Evolutionary conservation across 2,329 filamentous ascomycete genomes (phyloP), one percentile per base, ranked within the genome.

Genomic region (Diaporthe sp.): DNA sequence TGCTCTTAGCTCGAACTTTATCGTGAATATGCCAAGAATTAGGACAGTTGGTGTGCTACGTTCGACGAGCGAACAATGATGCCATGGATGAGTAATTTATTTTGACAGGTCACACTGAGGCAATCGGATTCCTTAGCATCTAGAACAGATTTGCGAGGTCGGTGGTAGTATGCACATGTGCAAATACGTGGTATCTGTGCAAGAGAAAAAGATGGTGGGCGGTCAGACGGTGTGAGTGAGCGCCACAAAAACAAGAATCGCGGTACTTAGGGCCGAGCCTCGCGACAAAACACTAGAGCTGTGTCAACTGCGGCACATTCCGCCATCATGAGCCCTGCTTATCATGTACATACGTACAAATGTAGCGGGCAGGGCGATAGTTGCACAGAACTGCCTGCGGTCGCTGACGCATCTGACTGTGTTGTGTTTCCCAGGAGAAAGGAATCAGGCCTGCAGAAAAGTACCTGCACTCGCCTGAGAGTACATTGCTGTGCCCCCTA

Each of bases 391-490:
- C 13, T 40, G 64, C n/a, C 47, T 68, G n/a, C 33, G 30, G n/a
- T 15, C n/a, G 45, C 47, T 71, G 40, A 42, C 54, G 2, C 28
- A 19, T 47, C 68, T 71, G 68, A 71, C 68, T 71, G 68, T 71
- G 35, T 13, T 71, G 67, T 50, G 19, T 13, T 38, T 25, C 55
- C 30, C 13, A 25, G 66, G 50, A 55, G 28, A 58, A 9, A 30
- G 55, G 35, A 35, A n/a, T 25, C 40, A 50, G 40, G 30, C 35
- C 6, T 71, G 35, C 68, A 25, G 42, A 17, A 2, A 60, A 58
- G 54, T 25, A 35, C 30, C 64, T 50, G 28, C 30, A 25, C 13
- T 35, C 28, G 17, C 33, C 40, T 13, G 22, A 38, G 1, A 28
- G 22, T 1, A 9, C 13, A 67, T 52, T 52, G 33, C 45, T 58